A percentile compares a stretch with the other conserved stretches of the same genome.
These are phyloP conservation scores for Fusarium armeniacum DNA, from an alignment of 2,329 filamentous ascomycete genomes.

Conservation along the genomic window DNA sequence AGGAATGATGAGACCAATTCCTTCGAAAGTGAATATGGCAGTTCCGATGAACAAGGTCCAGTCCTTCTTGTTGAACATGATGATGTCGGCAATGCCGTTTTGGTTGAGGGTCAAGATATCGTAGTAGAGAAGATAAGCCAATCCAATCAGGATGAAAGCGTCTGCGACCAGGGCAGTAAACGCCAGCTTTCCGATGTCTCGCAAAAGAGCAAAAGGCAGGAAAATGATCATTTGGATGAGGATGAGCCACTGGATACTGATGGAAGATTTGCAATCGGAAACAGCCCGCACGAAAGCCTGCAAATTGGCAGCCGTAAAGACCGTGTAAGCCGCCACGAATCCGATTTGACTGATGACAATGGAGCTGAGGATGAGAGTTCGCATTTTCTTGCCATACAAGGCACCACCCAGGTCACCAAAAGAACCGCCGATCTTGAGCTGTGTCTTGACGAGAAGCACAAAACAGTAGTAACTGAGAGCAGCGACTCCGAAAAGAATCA, in stretches of 20 bases:
- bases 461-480: conserved; percentile 97
- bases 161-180: conserved; percentile 95
- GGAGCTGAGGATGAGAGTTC: conserved; percentile 86
- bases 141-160: conserved; percentile 90
- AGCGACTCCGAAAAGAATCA: conserved; percentile 89
- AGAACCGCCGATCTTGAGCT: conserved; percentile 88
- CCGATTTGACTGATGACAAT: conserved; percentile 97
- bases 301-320: conserved; percentile 95
- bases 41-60: conserved; percentile 99
- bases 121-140: conserved; percentile 96
- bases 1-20: conserved; percentile 96
- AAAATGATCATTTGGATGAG: conserved; percentile 96
- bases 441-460: conserved; percentile 89
- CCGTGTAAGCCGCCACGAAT: conserved; percentile 94
- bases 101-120: conserved; percentile 86
- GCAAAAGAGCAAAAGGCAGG: conserved; percentile 90
- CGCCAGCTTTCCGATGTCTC: conserved; percentile 97
- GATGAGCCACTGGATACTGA: conserved; percentile 91
- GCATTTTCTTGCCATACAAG: conserved; percentile 92
- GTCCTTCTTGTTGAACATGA: conserved; percentile 88
- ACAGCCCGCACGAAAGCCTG: conserved; percentile 96
- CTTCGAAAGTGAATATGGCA: conserved; percentile 98
- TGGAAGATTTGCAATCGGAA: conserved; percentile 84
- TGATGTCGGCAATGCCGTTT: conserved; percentile 86
- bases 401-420: conserved; percentile 97